Evolutionary conservation across 148 eudicot species (phyloP).

Genomic region (Chenopodium formosanum): DNA sequence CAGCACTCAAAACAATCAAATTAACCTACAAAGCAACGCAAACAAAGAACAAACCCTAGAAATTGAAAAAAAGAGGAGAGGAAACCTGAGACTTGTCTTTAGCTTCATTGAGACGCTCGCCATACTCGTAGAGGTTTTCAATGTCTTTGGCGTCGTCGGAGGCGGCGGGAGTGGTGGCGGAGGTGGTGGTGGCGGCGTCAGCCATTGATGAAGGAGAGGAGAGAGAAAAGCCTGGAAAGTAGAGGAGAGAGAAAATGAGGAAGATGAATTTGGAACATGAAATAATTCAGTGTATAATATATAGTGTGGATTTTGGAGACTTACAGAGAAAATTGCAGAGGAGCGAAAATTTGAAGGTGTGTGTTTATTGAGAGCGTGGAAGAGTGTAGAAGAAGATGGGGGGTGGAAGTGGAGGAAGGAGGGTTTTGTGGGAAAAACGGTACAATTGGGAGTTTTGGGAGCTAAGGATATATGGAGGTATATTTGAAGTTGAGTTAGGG

Average conservation of each 20-base stretch:
- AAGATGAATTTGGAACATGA: slow-evolving; percentile 8
- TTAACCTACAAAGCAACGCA: background rate
- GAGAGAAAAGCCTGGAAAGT: slow-evolving; percentile 16
- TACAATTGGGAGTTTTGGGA: too few relatives aligned
- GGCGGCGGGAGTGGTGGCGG: slow-evolving; percentile 28
- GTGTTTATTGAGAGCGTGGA: too few relatives aligned
- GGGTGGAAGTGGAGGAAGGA: too few relatives aligned
- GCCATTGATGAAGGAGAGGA: slow-evolving; percentile 44
- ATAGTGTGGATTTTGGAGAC: too few relatives aligned
- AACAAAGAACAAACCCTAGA: slow-evolving; percentile 31
- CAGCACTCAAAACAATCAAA: background rate
- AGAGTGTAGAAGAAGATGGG: too few relatives aligned
- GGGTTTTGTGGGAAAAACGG: too few relatives aligned
- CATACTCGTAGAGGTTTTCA: slow-evolving; percentile 84
- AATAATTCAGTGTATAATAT: background rate
- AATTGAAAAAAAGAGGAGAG: slow-evolving; percentile 5
- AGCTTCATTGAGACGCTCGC: slow-evolving; percentile 80
- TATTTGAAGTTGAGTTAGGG: too few relatives aligned
- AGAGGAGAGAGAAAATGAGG: slow-evolving; percentile 17
- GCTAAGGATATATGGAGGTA: too few relatives aligned
- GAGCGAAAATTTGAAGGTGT: too few relatives aligned
- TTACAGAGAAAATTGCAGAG: too few relatives aligned
- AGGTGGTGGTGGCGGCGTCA: slow-evolving; percentile 39
- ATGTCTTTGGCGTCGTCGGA: slow-evolving; percentile 57
- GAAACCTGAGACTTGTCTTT: slow-evolving; percentile 92